Evolutionary conservation across 768 basidiomycete species (phyloP).

Genomic region (Holtermanniella nyarrowii): DNA sequence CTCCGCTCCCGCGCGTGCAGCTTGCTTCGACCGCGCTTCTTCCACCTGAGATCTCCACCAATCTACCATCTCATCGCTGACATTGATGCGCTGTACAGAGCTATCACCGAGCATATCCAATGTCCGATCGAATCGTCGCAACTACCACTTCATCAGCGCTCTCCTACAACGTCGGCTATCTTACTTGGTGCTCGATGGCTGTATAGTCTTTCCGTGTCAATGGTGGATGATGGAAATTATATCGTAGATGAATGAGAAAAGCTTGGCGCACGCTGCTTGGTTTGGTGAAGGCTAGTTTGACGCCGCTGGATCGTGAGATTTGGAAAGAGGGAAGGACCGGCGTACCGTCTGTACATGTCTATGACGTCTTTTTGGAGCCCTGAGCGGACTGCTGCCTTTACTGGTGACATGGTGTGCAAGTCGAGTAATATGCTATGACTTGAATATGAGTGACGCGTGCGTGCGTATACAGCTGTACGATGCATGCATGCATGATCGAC

Average conservation of each 20-base stretch:
- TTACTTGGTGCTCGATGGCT: slow-evolving; percentile 40
- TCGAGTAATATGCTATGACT: too few relatives aligned
- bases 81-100: slow-evolving; percentile 22
- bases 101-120: slow-evolving; percentile 34
- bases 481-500: too few relatives aligned
- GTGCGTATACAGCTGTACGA: too few relatives aligned
- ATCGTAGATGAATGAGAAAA: slow-evolving; percentile 35
- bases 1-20: neutral
- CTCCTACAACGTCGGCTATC: slow-evolving; percentile 4
- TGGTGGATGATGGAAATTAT: slow-evolving; percentile 34
- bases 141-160: too few relatives aligned
- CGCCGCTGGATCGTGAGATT: slow-evolving; percentile 6
- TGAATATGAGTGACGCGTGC: too few relatives aligned
- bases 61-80: slow-evolving; percentile 25
- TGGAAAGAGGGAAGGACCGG: neutral
- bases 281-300: slow-evolving; percentile 24
- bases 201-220: slow-evolving; percentile 31
- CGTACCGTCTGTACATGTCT: slow-evolving; percentile 37
- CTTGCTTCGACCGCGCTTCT: neutral
- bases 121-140: slow-evolving; percentile 33
- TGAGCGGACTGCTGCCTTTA: slow-evolving; percentile 14
- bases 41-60: slow-evolving; percentile 30
- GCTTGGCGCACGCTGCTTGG: slow-evolving; percentile 20
- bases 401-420: neutral
- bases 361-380: slow-evolving; percentile 39